Evolutionary conservation across 495 filamentous ascomycete genomes (phyloP), one percentile per base, ranked within the genome.

Genomic region (Rhypophila decipiens): DNA sequence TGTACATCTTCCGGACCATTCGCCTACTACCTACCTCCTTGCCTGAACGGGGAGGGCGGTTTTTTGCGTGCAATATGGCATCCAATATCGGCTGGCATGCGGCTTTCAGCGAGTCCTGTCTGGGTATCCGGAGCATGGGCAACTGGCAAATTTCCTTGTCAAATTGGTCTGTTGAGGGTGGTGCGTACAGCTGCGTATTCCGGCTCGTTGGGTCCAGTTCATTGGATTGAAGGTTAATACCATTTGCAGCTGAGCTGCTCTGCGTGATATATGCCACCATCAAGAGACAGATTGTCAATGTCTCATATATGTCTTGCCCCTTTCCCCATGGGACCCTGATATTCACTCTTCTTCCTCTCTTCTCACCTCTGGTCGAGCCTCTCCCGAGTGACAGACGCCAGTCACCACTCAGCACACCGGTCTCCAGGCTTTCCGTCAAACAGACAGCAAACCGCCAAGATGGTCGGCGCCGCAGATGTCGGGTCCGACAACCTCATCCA

Each of bases 401-500:
- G 15, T 20, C 22, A 19, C 38, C 27, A 31, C 7, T 20, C 38
- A 20, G 17, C 20, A 4, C 38, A 2, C 38, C 17, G 20, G 2
- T 4, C 18, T 39, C 38, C 38, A 10, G 19, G 38, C 5, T 4
- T 7, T 7, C 27, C 35, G 18, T 37, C 35, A 37, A 21, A 44
- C 24, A 34, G 24, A 2, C 3, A 22, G 9, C 13, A 35, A 35
- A 42, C 19, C 19, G 19, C 42, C 10, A 68, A 59, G 43, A 72
- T 71, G 68, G 68, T 58, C 39, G 66, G 60, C 57, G 53, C 42
- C 57, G 53, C 42, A 36, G 53, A 49, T 41, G 39, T 35, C 1
- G 42, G 35, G 33, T 44, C 53, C 35, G 72, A 73, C 55, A 73
- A 74, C 48, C 55, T 71, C 52, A 63, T 80, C 58, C 72, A 75